Evolutionary conservation across 257 asterid genomes (phyloP), one percentile per base, ranked within the genome.

Genomic region (Petunia axillaris): DNA sequence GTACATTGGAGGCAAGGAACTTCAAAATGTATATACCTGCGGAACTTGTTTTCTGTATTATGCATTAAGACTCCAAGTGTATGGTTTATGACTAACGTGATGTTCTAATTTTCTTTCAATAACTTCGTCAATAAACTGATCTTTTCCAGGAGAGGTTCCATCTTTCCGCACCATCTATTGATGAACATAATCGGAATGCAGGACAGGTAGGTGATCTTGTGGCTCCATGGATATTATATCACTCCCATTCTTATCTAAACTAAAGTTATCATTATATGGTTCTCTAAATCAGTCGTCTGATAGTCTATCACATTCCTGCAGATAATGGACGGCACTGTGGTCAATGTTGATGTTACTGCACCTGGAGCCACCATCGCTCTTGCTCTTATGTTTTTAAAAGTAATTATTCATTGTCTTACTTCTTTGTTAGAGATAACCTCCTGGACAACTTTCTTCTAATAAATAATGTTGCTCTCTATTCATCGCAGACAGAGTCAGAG

Each of bases 341-440:
- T 92, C 77, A 95, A 95, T 85, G 86, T 93, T 89, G 99, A 93
- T 77, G 97, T 95, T 75, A 95, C 99, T 85, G 98, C 95, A 67
- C 99, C 98, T 14, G 99, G 97, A 79, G 97, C 99, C 60, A 88
- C 90, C 85, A 85, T 95, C 66, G 99, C 99, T 85, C 89, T 95
- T 43, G 91, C 96, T 79, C 89, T 95, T 80, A 88, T 95, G 91
- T 93, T 79, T 87, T 84, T 95, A 90, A 95, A 93, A 97, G 99
- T 95, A 90, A 78, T 43, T 58, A 40, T 80, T 57, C 53, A 15
- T 79, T 67, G 63, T 76, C 36, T 44, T 60, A 16, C 76, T 43
- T 68, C 79, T 35, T 71, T 67, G 15, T 55, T 35, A 55, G 35
- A 37, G 66, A 5, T 13, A 50, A 65, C 36, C 43, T 63, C 78